phyloP scores from a whole-genome alignment of 1,284 basidiomycete genomes.

The Sanghuangporus weigelae region DNA sequence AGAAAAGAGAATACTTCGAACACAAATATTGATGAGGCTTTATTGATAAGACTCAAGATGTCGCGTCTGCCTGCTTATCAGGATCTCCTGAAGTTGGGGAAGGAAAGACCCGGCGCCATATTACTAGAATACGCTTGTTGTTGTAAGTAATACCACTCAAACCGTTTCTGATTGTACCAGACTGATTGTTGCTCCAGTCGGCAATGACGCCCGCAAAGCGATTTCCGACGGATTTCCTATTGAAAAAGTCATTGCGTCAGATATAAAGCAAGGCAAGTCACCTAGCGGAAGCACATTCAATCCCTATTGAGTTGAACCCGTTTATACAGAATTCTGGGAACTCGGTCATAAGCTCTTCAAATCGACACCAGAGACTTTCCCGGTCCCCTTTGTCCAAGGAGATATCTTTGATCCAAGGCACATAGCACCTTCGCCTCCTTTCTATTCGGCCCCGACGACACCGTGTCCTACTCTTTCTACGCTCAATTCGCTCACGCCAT shows the following conservation, averaged over 20 bases:
- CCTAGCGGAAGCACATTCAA: background rate
- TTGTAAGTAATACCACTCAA: constrained; percentile 20
- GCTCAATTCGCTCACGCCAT: constrained; percentile 35
- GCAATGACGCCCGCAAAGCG: constrained; percentile 23
- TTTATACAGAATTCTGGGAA: constrained; percentile 25
- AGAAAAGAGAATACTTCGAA: background rate
- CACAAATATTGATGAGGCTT: background rate
- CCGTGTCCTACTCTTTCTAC: constrained; percentile 28
- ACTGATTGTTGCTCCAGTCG: constrained; percentile 16
- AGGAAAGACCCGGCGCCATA: constrained; percentile 24
- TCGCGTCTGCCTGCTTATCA: constrained; percentile 22
- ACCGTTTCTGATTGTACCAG: background rate
- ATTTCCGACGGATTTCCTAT: constrained; percentile 23
- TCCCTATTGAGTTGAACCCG: too few species aligned
- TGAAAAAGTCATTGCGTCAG: constrained; percentile 22
- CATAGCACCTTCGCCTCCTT: constrained; percentile 28
- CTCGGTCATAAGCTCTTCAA: constrained; percentile 24
- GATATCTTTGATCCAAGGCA: constrained; percentile 25
- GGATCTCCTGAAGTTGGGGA: constrained; percentile 25
- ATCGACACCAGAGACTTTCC: constrained; percentile 19
- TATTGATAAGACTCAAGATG: constrained; percentile 20
- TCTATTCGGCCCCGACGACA: constrained; percentile 22
- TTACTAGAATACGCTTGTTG: constrained; percentile 30
- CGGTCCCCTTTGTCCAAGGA: constrained; percentile 22
- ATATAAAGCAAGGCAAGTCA: constrained; percentile 19